These are phyloP conservation scores for Serendipita sp. DNA, from an alignment of 768 basidiomycete genomes.

Conservation along the genomic window DNA sequence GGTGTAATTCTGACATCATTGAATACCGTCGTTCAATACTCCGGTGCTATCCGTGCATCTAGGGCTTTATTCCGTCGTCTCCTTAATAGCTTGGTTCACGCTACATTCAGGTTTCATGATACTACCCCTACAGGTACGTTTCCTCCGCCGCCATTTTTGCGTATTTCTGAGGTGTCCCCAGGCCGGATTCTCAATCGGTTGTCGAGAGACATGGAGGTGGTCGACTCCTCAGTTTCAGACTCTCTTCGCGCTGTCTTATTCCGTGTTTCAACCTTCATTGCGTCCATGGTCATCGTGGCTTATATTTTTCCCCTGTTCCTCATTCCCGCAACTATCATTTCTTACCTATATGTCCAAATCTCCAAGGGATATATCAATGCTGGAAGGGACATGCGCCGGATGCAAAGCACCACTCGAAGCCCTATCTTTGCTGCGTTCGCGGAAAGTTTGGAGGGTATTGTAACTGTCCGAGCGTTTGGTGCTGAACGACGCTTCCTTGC, in stretches of 20 bases:
- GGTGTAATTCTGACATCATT: slow-evolving; percentile 7
- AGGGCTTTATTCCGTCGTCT: slow-evolving; percentile 15
- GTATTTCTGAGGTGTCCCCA: neutral
- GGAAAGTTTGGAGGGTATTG: slow-evolving; percentile 20
- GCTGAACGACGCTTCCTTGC: slow-evolving; percentile 12
- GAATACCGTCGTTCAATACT: slow-evolving; percentile 13
- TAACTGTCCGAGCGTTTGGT: slow-evolving; percentile 15
- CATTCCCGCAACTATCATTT: slow-evolving; percentile 8
- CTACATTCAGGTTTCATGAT: slow-evolving; percentile 16
- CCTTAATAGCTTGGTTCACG: slow-evolving; percentile 13
- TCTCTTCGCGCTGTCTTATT: slow-evolving; percentile 5
- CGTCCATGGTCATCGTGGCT: slow-evolving; percentile 13
- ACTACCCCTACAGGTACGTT: slow-evolving; percentile 13
- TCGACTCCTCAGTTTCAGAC: slow-evolving; percentile 9
- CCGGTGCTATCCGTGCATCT: slow-evolving; percentile 36
- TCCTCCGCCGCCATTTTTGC: neutral
- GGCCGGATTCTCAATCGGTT: slow-evolving; percentile 17
- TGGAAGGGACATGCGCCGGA: slow-evolving; percentile 22
- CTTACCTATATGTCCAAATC: slow-evolving; percentile 7
- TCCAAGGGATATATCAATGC: slow-evolving; percentile 13
- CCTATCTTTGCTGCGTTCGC: slow-evolving; percentile 15
- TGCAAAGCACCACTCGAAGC: slow-evolving; percentile 23
- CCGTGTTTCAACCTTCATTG: slow-evolving; percentile 9
- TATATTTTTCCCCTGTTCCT: slow-evolving; percentile 9
- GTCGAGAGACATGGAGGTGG: slow-evolving; percentile 18